A percentile compares a stretch with the other conserved stretches of the same genome.
phyloP scores from a whole-genome alignment of 1,284 basidiomycete species.

The Coriolopsis trogii region DNA sequence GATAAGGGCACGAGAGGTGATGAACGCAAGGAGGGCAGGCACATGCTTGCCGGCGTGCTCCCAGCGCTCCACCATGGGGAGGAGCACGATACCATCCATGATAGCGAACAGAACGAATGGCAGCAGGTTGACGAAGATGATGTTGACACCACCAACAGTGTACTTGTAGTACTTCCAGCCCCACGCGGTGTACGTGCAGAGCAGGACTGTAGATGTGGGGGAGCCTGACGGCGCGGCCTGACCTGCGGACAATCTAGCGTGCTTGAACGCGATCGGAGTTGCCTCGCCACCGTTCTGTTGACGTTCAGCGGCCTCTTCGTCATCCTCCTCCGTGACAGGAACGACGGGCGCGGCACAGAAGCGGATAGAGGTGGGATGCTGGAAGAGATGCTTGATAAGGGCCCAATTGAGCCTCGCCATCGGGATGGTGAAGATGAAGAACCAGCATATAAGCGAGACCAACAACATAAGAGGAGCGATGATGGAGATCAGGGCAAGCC shows the following conservation, averaged over 20 bases:
- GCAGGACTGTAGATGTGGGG: conserved; percentile 80
- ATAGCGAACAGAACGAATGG: conserved; percentile 96
- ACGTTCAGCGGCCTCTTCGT: conserved; percentile 30
- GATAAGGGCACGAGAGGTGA: conserved; percentile 81
- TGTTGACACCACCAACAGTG: conserved; percentile 98
- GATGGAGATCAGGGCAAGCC: conserved; percentile 72
- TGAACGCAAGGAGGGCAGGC: conserved; percentile 65
- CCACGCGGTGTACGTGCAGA: conserved; percentile 94
- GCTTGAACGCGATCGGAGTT: conserved; percentile 56
- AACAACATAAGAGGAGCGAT: conserved; percentile 89
- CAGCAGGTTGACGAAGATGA: conserved; percentile 95
- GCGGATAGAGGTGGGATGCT: conserved; percentile 84
- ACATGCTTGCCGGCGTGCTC: conserved; percentile 58
- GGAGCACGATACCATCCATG: conserved; percentile 87
- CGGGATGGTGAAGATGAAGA: conserved; percentile 90
- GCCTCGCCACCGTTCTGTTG: conserved; percentile 22
- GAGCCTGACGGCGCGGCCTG: conserved; percentile 79
- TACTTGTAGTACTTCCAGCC: conserved; percentile 99
- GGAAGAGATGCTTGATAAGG: conserved; percentile 82
- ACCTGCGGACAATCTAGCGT: conserved; percentile 60
- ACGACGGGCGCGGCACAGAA: conserved; percentile 84
- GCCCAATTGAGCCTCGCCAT: conserved; percentile 99
- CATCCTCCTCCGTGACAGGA: conserved; percentile 40
- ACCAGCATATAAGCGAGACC: conserved; percentile 92
- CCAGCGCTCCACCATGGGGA: conserved; percentile 66